Evolutionary conservation across 768 basidiomycete genomes (phyloP).

Genomic region (Suillus tomentosus): DNA sequence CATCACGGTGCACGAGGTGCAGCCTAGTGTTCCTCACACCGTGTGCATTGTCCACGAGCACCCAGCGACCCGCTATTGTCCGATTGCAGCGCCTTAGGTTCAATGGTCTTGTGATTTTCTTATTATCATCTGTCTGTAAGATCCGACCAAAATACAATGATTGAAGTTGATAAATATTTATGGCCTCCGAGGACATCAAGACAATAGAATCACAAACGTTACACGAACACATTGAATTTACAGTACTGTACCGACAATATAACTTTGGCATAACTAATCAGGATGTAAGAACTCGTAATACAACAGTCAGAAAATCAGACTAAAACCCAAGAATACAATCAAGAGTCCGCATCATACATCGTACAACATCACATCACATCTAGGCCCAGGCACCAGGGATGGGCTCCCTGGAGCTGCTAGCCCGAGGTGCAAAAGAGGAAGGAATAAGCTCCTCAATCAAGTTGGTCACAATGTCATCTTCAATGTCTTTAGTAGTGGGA

Average conservation of each 20-base stretch:
- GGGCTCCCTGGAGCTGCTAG: conserved; percentile 33
- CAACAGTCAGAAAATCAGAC: conserved; percentile 3
- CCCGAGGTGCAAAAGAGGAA: conserved; percentile 38
- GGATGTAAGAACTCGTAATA: conserved; percentile 5
- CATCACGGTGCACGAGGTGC: background rate
- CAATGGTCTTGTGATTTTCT: background rate
- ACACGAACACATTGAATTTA: background rate
- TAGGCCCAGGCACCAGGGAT: conserved; percentile 52
- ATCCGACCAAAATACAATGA: background rate
- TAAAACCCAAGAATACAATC: conserved; percentile 1
- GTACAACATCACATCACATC: background rate
- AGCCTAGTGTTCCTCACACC: background rate
- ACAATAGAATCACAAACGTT: background rate
- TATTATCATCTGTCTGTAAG: background rate
- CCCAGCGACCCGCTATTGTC: background rate
- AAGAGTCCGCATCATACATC: background rate
- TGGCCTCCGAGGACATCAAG: background rate
- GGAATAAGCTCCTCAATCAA: conserved; percentile 61
- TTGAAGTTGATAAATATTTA: background rate
- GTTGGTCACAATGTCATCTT: conserved; percentile 67
- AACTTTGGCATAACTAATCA: conserved; percentile 5
- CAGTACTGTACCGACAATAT: background rate
- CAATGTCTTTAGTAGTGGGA: conserved; percentile 51
- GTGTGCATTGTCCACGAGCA: background rate
- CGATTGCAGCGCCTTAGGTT: background rate